Conservation (phyloP, 2,329 filamentous ascomycete genomes). For the Aspergillus flavus region DNA sequence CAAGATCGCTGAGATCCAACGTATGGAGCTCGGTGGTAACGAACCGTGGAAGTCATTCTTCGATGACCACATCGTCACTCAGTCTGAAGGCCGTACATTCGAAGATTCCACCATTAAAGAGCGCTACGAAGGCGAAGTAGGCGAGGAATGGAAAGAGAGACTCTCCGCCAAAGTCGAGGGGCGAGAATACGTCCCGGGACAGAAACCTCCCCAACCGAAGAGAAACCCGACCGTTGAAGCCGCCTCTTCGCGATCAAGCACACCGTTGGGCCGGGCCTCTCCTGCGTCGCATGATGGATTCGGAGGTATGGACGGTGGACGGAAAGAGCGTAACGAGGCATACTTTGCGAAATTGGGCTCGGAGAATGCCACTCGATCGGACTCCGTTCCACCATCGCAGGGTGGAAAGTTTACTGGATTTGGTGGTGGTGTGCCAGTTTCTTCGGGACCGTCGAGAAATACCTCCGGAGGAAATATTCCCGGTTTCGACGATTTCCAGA, state of each 20-base stretch:
- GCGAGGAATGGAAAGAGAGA: slow-evolving; percentile 94
- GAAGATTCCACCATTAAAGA: slow-evolving; percentile 89
- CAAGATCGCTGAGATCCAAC: slow-evolving; percentile 87
- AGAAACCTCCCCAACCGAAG: slow-evolving; percentile 54
- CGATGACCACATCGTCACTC: slow-evolving; percentile 68
- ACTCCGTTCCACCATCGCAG: slow-evolving; percentile 77
- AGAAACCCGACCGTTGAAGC: slow-evolving; percentile 36
- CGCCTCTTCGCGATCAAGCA: slow-evolving; percentile 35
- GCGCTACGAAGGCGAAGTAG: slow-evolving; percentile 83
- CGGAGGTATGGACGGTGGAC: slow-evolving; percentile 47
- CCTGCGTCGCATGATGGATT: slow-evolving; percentile 28
- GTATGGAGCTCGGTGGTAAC: slow-evolving; percentile 93
- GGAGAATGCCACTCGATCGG: slow-evolving; percentile 77
- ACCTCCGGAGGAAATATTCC: slow-evolving; percentile 43
- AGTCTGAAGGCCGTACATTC: slow-evolving; percentile 71
- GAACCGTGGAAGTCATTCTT: slow-evolving; percentile 86
- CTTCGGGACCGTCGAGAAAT: slow-evolving; percentile 36
- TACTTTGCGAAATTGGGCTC: slow-evolving; percentile 86
- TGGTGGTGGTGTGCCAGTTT: slow-evolving; percentile 70
- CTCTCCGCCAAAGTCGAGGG: slow-evolving; percentile 86
- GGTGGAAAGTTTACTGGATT: slow-evolving; percentile 93
- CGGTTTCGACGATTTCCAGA: slow-evolving; percentile 83
- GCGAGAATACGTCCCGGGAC: slow-evolving; percentile 76
- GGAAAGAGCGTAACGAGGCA: slow-evolving; percentile 72
- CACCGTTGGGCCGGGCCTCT: slow-evolving; percentile 28